These are phyloP conservation scores for Brassica balearica DNA, from an alignment of 441 rosid species.

Conservation along the genomic window DNA sequence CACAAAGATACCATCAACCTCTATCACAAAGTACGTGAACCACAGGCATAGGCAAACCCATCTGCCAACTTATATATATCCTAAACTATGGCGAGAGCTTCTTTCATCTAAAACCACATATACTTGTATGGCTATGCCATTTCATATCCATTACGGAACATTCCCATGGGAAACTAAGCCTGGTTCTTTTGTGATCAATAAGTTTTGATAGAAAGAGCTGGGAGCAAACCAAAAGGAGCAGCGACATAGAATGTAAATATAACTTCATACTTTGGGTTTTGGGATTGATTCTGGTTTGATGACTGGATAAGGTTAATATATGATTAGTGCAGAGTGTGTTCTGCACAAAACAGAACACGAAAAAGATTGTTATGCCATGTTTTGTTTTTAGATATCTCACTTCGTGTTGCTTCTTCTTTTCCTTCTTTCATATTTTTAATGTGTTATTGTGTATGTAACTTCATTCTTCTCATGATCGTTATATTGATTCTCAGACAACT, in stretches of 20 bases:
- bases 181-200: conserved; percentile 19
- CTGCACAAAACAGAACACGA: neutral
- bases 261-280: neutral
- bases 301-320: conserved; percentile 3
- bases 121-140: neutral
- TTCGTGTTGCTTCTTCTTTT: neutral
- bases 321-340: conserved; percentile 6
- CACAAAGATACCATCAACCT: conserved; percentile 65
- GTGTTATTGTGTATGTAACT: neutral
- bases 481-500: neutral
- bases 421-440: neutral
- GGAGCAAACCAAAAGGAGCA: conserved; percentile 8
- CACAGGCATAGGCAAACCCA: conserved; percentile 5
- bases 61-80: conserved; percentile 7
- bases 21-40: conserved; percentile 54
- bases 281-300: conserved; percentile 10
- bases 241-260: conserved; percentile 24
- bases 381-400: conserved; percentile 6
- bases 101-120: neutral
- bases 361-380: neutral
- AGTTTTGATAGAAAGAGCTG: neutral
- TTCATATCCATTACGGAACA: neutral
- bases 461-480: conserved; percentile 3
- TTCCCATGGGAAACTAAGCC: conserved; percentile 1
- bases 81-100: neutral